Evolutionary conservation across 306 rosid species (phyloP).

Genomic region (Glycine tomentella): DNA sequence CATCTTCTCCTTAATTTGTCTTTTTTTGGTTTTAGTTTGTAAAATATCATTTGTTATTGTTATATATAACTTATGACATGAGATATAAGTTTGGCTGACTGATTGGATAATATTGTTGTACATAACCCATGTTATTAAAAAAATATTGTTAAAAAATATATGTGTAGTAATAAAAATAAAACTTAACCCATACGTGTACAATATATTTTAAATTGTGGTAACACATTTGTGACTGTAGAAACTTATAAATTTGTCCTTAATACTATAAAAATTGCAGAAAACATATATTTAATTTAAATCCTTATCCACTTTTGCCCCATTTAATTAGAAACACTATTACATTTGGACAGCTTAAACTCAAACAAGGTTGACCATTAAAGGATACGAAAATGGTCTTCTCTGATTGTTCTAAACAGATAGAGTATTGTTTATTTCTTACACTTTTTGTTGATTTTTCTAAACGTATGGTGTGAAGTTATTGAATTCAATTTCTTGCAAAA

Average conservation of each 20-base stretch:
- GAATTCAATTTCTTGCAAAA: slow-evolving; percentile 19
- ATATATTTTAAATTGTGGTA: neutral
- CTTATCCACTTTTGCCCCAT: neutral
- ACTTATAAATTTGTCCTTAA: neutral
- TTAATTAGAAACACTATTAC: neutral
- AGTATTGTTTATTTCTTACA: neutral
- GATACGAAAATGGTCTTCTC: neutral
- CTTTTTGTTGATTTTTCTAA: neutral
- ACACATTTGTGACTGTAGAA: neutral
- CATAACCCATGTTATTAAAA: no score
- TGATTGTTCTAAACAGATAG: neutral
- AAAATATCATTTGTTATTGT: no score
- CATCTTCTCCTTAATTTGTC: neutral
- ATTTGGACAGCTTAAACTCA: neutral
- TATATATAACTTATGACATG: no score
- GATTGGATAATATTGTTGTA: no score
- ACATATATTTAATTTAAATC: neutral
- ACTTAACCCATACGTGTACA: neutral
- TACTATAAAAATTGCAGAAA: neutral
- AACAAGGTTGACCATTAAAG: neutral
- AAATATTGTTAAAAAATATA: no score
- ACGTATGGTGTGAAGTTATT: neutral
- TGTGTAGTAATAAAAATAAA: neutral
- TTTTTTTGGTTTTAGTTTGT: neutral
- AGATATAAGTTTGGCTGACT: no score